These are phyloP conservation scores for Chaetomiaceae sp. DNA, from an alignment of 2,329 filamentous ascomycete genomes.

Conservation along the genomic window DNA sequence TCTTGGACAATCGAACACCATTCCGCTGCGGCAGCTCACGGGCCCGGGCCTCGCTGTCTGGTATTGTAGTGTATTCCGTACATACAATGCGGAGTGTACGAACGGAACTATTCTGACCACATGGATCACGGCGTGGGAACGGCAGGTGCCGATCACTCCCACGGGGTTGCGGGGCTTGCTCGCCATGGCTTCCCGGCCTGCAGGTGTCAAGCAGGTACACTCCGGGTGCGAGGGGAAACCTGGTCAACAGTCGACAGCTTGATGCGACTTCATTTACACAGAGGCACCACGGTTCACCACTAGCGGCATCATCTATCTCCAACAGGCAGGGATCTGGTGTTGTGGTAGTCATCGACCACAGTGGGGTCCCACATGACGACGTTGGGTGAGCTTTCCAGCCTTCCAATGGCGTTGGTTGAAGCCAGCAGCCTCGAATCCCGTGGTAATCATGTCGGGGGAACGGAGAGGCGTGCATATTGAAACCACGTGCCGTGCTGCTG, in stretches of 20 bases:
- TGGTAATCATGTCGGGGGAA: slow-evolving; percentile 20
- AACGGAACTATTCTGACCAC: too few relatives aligned
- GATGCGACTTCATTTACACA: slow-evolving; percentile 21
- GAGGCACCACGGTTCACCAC: slow-evolving; percentile 14
- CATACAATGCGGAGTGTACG: too few relatives aligned
- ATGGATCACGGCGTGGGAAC: slow-evolving; percentile 8
- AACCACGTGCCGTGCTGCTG: slow-evolving; percentile 19
- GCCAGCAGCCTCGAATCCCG: slow-evolving; percentile 13
- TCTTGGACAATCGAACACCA: slow-evolving; percentile 1
- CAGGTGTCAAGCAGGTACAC: slow-evolving; percentile 26
- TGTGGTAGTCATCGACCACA: slow-evolving; percentile 4
- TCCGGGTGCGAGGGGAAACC: slow-evolving; percentile 17
- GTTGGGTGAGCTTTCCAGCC: not conserved
- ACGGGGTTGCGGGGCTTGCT: slow-evolving; percentile 3
- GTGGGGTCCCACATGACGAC: slow-evolving; percentile 17
- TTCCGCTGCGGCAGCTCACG: slow-evolving; percentile 4
- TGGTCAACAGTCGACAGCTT: slow-evolving; percentile 19
- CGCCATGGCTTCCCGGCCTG: slow-evolving; percentile 15
- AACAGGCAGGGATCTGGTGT: slow-evolving; percentile 15
- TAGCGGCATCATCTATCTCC: slow-evolving; percentile 24
- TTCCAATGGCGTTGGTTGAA: slow-evolving; percentile 13
- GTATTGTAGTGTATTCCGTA: not conserved
- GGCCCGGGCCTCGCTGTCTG: not conserved
- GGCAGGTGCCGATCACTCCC: slow-evolving; percentile 17
- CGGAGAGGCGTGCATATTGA: slow-evolving; percentile 17